phyloP scores from a whole-genome alignment of 495 filamentous ascomycete genomes.

The Neurospora cerealis region DNA sequence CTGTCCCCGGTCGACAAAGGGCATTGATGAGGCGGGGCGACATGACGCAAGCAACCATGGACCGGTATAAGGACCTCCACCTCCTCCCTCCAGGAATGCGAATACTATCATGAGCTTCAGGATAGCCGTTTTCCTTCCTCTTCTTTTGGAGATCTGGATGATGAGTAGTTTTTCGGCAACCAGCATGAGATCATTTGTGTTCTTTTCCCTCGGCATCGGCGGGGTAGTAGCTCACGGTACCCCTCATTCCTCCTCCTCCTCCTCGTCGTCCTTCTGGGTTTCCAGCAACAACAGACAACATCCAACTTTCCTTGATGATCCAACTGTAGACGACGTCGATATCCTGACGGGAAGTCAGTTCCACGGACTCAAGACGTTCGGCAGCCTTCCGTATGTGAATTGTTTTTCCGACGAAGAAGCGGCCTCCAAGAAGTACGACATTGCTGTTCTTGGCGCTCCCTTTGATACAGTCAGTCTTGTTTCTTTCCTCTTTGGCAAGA shows the following conservation, averaged over 20 bases:
- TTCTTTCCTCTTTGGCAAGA: not conserved
- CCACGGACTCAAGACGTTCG: constrained; percentile 62
- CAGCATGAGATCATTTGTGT: not conserved
- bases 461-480: constrained; percentile 34
- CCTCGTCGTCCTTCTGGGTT: not conserved
- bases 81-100: not conserved
- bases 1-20: not conserved
- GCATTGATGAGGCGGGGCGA: not conserved
- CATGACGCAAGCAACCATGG: too few relatives aligned
- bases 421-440: constrained; percentile 53
- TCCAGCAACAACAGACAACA: not conserved
- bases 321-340: not conserved
- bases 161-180: not conserved
- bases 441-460: constrained; percentile 65
- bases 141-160: not conserved
- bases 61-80: not conserved
- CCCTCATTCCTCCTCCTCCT: not conserved
- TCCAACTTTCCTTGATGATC: not conserved
- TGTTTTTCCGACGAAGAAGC: constrained; percentile 58
- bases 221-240: not conserved
- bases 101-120: not conserved
- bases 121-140: not conserved
- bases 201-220: not conserved
- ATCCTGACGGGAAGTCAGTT: constrained; percentile 1
- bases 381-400: constrained; percentile 65